These are phyloP conservation scores for Aspergillus panamensis DNA, from an alignment of 495 filamentous ascomycete genomes.

Conservation along the genomic window DNA sequence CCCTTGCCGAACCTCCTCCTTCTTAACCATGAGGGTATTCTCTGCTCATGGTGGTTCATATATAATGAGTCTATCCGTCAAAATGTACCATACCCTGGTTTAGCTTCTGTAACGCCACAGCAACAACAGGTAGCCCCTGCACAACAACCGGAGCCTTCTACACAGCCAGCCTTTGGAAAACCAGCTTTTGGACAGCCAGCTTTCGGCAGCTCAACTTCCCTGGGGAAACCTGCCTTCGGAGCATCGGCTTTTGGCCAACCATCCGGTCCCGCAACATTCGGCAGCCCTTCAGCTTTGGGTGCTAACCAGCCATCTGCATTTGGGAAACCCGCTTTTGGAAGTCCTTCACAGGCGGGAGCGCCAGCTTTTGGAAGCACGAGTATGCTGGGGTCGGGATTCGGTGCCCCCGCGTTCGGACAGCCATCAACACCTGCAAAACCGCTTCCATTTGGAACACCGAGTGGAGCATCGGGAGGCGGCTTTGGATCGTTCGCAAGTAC, in stretches of 20 bases:
- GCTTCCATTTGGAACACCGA: conserved; percentile 25
- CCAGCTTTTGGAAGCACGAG: conserved; percentile 28
- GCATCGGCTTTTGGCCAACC: conserved; percentile 32
- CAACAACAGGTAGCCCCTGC: conserved; percentile 25
- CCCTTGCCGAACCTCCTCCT: conserved; percentile 85
- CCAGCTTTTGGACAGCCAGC: conserved; percentile 25
- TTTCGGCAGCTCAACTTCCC: conserved; percentile 45
- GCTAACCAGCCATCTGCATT: conserved; percentile 24
- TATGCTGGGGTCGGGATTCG: conserved; percentile 45
- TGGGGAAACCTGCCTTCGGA: conserved; percentile 34
- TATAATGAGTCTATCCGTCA: conserved; percentile 81
- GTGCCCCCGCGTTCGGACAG: conserved; percentile 43
- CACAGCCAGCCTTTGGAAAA: conserved; percentile 32
- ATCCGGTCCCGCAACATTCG: conserved; percentile 36
- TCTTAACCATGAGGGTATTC: conserved; percentile 83
- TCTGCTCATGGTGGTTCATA: conserved; percentile 85
- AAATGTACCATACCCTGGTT: conserved; percentile 65
- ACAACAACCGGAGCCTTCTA: conserved; percentile 38
- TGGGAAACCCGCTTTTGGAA: conserved; percentile 24
- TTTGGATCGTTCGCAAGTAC: conserved; percentile 37
- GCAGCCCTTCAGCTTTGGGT: conserved; percentile 33
- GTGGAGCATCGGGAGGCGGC: conserved; percentile 31
- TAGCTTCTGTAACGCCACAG: conserved; percentile 48
- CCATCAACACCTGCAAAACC: conserved; percentile 31
- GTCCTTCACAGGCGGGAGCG: conserved; percentile 30